Evolutionary conservation across 768 basidiomycete species (phyloP), one percentile per base, ranked within the genome.

Genomic region (Vararia minispora): DNA sequence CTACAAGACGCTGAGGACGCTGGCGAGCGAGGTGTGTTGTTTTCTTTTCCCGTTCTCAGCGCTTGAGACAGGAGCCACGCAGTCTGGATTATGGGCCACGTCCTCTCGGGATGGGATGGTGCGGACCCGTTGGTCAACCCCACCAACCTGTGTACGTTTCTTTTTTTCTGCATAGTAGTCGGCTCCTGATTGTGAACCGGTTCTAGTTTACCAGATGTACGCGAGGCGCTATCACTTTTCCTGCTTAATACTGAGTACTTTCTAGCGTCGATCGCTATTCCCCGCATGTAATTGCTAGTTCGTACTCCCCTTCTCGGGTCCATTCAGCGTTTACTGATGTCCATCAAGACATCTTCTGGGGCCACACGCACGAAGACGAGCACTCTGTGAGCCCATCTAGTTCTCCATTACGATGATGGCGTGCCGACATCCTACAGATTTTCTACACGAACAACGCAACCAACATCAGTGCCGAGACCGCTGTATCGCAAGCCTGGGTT

Each of bases 291-390:
- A 79, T 84, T 44, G 76, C 79, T 30, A 78, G 77, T 80, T 37
- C 29, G 77, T 65, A 29, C n/a, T 34, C 34, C 23, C 3, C 35
- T 38, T 28, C 34, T 36, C 31, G 20, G 7, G 22, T 10, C 18
- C n/a, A 16, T 30, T 4, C n/a, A 1, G 7, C 16, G 3, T 34
- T 30, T 45, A 33, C 28, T 33, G 33, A 13, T 30, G 12, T 29
- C 16, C 25, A 13, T 39, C 17, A 28, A 76, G 79, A 72, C 46
- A 72, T 84, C n/a, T 83, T 85, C 63, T 86, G 66, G 52, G 83
- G 83, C 5, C 84, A 86, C 49, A 73, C 76, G 0, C 81, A 85
- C 40, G 78, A 84, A 52, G 82, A 85, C 54, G 69, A 81, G 56
- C 46, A 82, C 28, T 75, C 71, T 22, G 79, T 79, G 42, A 20